These are phyloP conservation scores for Saccharomyces hybrid DNA, from an alignment of 1,139 yeast genomes.

Conservation along the genomic window DNA sequence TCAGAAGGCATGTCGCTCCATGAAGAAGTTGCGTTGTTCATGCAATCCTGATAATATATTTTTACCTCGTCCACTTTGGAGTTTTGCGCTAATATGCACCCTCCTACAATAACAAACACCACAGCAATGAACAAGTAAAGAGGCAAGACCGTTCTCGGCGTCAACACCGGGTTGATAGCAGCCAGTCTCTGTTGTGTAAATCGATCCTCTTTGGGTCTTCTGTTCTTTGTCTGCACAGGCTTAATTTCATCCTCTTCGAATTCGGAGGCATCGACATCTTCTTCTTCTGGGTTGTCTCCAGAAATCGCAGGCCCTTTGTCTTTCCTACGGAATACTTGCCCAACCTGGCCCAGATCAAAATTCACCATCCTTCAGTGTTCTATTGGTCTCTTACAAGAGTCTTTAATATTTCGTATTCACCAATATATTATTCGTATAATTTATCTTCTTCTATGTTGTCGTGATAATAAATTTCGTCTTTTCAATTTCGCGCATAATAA, in stretches of 20 bases:
- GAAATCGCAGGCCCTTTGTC: conserved; percentile 15
- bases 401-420: not conserved
- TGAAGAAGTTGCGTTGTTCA: conserved; percentile 44
- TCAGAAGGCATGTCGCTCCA: conserved; percentile 58
- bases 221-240: conserved; percentile 35
- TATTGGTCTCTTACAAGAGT: not conserved
- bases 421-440: not conserved
- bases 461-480: not conserved
- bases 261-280: conserved; percentile 31
- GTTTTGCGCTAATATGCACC: conserved; percentile 81
- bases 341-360: conserved; percentile 17
- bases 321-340: conserved; percentile 24
- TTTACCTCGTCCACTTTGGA: conserved; percentile 66
- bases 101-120: conserved; percentile 88
- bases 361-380: conserved; percentile 9
- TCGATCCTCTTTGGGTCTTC: conserved; percentile 61
- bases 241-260: conserved; percentile 30
- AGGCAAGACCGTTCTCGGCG: conserved; percentile 86
- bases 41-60: conserved; percentile 78
- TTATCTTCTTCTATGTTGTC: not conserved
- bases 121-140: conserved; percentile 66
- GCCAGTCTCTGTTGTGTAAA: conserved; percentile 59
- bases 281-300: conserved; percentile 18
- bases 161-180: conserved; percentile 69
- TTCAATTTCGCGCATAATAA: not conserved